Evolutionary conservation across 768 basidiomycete genomes (phyloP), one percentile per base, ranked within the genome.

Genomic region (Pleurotus citrinopileatus): DNA sequence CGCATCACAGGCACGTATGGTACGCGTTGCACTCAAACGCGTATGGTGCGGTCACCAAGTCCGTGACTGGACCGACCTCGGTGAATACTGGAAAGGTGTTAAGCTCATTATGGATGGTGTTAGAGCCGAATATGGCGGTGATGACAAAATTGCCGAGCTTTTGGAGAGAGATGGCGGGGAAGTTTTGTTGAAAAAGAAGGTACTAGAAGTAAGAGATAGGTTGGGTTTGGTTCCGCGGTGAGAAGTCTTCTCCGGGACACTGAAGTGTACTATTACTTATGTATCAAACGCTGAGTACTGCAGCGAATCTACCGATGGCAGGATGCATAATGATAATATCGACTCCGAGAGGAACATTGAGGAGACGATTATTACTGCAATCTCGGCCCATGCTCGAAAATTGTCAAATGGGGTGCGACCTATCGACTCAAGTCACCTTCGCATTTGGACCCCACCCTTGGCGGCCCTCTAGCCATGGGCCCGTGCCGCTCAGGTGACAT

Each of bases 401-500:
- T n/a, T n/a, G n/a, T n/a, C n/a, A n/a, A n/a, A n/a, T n/a, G n/a
- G n/a, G n/a, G n/a, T n/a, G n/a, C n/a, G n/a, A n/a, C n/a, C n/a
- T n/a, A n/a, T n/a, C n/a, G n/a, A n/a, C n/a, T n/a, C n/a, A n/a
- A n/a, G 17, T 52, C 20, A 38, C 56, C 54, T 64, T 63, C 20
- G 67, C 63, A 42, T 70, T 73, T 13, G 75, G 74, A 9, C 77
- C 77, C 78, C 76, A 79, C 20, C 78, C 78, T 7, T 64, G 62
- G 53, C 82, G 71, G 13, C 81, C 83, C 22, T 85, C 81, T 68
- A 83, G 70, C 88, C 88, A 89, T 20, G 87, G 88, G 4, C 88
- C 88, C 1, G 77, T 83, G 32, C 80, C 80, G 57, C 82, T 84
- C 60, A 81, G 59, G 52, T 75, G 75, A 59, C 88, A 90, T 4